Conservation (phyloP, 1,284 basidiomycete genomes). For the Cryptococcus hybrid region DNA sequence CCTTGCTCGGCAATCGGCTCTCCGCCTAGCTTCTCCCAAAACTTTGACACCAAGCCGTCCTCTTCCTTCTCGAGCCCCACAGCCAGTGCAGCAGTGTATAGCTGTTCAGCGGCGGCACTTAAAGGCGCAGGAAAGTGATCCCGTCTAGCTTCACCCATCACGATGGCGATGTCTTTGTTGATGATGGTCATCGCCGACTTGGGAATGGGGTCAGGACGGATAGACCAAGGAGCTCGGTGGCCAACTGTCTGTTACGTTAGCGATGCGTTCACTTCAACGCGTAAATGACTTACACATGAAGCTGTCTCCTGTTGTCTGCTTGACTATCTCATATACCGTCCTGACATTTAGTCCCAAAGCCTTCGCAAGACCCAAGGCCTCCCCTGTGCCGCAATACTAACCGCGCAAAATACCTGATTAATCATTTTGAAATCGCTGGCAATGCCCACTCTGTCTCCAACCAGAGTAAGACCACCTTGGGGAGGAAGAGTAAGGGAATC, state of each 20-base stretch:
- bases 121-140: constrained; percentile 31
- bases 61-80: constrained; percentile 33
- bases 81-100: constrained; percentile 35
- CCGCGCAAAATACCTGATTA: constrained; percentile 42
- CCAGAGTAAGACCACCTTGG: constrained; percentile 30
- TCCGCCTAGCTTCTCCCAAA: constrained; percentile 40
- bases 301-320: constrained; percentile 34
- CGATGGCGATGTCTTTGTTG: constrained; percentile 41
- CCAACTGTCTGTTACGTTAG: constrained; percentile 19
- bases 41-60: constrained; percentile 35
- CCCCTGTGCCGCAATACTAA: constrained; percentile 35
- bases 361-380: constrained; percentile 44
- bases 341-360: constrained; percentile 42
- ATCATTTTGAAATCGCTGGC: constrained; percentile 46
- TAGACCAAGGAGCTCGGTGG: constrained; percentile 38
- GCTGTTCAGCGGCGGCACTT: constrained; percentile 34
- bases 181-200: constrained; percentile 47
- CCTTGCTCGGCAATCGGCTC: constrained; percentile 22
- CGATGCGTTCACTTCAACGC: not conserved
- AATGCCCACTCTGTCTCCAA: constrained; percentile 28
- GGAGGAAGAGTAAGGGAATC: constrained; percentile 29
- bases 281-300: constrained; percentile 44
- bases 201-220: constrained; percentile 30
- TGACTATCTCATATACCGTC: constrained; percentile 40
- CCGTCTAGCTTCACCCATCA: constrained; percentile 40